Percentiles rank a stretch among this genome's conserved stretches.
Conservation (phyloP, 306 rosid species). For the Castanea crenata region DNA sequence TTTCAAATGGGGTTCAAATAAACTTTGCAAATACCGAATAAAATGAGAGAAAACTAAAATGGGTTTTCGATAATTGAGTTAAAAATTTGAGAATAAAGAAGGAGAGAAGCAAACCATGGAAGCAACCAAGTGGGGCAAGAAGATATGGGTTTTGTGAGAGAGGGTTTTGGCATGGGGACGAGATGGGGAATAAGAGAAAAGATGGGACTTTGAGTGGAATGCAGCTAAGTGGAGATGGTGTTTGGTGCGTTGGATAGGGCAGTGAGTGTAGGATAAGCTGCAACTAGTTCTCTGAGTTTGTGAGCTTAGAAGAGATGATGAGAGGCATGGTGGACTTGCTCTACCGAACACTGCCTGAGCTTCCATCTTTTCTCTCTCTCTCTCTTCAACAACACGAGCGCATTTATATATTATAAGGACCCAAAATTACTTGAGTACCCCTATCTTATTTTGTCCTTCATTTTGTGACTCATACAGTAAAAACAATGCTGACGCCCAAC, state of each 20-base stretch:
- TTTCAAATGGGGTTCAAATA: neutral
- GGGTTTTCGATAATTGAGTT: neutral
- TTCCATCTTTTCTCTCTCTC: conserved; percentile 40
- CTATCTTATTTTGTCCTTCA: too few relatives aligned
- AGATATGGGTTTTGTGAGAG: conserved; percentile 47
- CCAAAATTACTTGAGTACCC: too few relatives aligned
- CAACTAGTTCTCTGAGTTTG: conserved; percentile 15
- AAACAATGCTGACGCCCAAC: too few relatives aligned
- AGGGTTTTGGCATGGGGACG: conserved; percentile 42
- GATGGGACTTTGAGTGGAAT: conserved; percentile 65
- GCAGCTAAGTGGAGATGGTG: conserved; percentile 51
- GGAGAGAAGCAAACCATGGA: conserved; percentile 49
- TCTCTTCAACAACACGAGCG: neutral
- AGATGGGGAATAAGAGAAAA: conserved; percentile 39
- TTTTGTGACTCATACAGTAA: too few relatives aligned
- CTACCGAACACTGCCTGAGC: conserved; percentile 52
- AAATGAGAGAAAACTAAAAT: neutral
- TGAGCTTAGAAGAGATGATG: conserved; percentile 45
- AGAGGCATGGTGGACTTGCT: conserved; percentile 35
- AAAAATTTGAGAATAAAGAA: neutral
- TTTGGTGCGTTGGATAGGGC: conserved; percentile 20
- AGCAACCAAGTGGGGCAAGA: conserved; percentile 81
- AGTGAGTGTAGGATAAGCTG: conserved; percentile 30
- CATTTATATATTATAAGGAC: too few relatives aligned
- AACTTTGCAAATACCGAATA: conserved; percentile 3